Evolutionary conservation across 148 eudicot species (phyloP), one percentile per base, ranked within the genome.

Genomic region (Mesembryanthemum crystallinum): DNA sequence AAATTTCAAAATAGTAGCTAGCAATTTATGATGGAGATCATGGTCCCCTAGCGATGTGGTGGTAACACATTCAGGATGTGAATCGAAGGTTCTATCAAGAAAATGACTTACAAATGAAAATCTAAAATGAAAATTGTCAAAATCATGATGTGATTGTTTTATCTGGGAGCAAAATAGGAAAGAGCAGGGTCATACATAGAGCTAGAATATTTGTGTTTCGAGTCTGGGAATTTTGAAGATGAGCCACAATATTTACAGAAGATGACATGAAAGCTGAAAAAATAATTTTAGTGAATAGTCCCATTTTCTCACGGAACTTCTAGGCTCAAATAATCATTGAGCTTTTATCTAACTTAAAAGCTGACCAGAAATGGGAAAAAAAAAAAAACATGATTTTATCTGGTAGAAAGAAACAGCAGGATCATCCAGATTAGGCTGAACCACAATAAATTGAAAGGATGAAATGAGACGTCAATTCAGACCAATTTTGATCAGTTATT

Each of bases 201-300:
- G 30, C 58, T 18, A 39, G 2, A 72, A 21, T 51, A 57, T 1
- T 23, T 28, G 17, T 11, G 15, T 37, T 20, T 15, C 18, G 55
- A 3, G n/a, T n/a, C n/a, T n/a, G n/a, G n/a, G 9, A 33, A 10
- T 27, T 7, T 32, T 0, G 8, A 25, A 32, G 25, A 73, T 70
- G 69, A 35, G 35, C 80, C 75, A 77, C 75, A 77, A 70, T 62
- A 1, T 70, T 64, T 72, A n/a, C n/a, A 15, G 62, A 70, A 39
- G 75, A 52, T 24, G 28, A 59, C 10, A 55, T 18, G 35, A 76
- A 55, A 66, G 49, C 27, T 49, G 2, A 27, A n/a, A n/a, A n/a
- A n/a, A n/a, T n/a, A n/a, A n/a, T n/a, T n/a, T n/a, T n/a, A n/a
- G n/a, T n/a, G 14, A 21, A 24, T 51, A 42, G 29, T 2, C 18